Conservation (phyloP, 2,329 filamentous ascomycete genomes). For the Diaporthe sp. region DNA sequence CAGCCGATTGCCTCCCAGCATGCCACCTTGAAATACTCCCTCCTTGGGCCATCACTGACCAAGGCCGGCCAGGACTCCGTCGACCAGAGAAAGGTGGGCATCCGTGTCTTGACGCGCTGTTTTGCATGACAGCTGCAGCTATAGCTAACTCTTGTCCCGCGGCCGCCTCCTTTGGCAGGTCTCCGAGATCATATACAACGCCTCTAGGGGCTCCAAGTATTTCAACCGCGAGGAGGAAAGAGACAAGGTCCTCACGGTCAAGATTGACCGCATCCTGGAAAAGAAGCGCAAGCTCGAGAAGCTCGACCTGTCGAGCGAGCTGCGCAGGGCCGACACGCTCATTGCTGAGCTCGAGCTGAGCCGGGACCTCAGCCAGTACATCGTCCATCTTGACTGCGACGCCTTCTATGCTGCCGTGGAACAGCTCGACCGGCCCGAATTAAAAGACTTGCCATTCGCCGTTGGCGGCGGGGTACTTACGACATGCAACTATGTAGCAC, state of each 20-base stretch:
- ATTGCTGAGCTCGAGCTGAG: conserved; percentile 83
- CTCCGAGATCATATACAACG: conserved; percentile 96
- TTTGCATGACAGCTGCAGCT: background rate
- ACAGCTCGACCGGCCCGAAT: conserved; percentile 84
- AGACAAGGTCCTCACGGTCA: conserved; percentile 86
- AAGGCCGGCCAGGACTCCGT: conserved; percentile 95
- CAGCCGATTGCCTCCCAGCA: conserved; percentile 47
- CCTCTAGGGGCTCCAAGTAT: conserved; percentile 95
- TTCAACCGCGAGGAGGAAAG: conserved; percentile 91
- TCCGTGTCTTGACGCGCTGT: background rate
- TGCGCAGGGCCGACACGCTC: conserved; percentile 83
- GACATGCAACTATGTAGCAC: conserved; percentile 87
- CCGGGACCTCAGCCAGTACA: conserved; percentile 85
- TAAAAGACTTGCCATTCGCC: conserved; percentile 89
- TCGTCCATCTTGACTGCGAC: conserved; percentile 96
- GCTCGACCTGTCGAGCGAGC: conserved; percentile 79
- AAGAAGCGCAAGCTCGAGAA: conserved; percentile 83
- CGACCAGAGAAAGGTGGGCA: conserved; percentile 84
- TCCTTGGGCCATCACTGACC: conserved; percentile 90
- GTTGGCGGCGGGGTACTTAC: conserved; percentile 80
- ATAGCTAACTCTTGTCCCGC: background rate
- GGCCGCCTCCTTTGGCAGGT: conserved; percentile 65
- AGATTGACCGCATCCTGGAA: conserved; percentile 84
- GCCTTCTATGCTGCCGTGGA: conserved; percentile 98
- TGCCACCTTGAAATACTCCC: conserved; percentile 85